Conservation (phyloP, 2,329 filamentous ascomycete genomes). For the Alternaria burnsii region DNA sequence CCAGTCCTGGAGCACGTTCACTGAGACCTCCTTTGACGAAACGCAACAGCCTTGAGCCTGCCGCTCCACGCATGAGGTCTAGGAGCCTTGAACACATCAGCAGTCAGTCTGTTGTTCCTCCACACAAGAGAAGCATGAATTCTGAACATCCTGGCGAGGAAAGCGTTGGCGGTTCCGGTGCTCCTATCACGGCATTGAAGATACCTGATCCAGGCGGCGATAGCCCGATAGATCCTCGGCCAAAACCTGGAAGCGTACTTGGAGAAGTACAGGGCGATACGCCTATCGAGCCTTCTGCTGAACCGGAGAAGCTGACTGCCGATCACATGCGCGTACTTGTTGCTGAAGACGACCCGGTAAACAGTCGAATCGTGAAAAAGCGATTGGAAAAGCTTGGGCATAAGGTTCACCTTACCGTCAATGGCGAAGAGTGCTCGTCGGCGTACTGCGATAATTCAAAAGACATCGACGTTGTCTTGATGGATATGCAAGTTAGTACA, state of each 20-base stretch:
- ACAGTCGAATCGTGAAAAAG: constrained; percentile 82
- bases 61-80: constrained; percentile 26
- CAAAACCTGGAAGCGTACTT: constrained; percentile 33
- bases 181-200: constrained; percentile 56
- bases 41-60: constrained; percentile 35
- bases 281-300: constrained; percentile 17
- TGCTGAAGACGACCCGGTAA: constrained; percentile 89
- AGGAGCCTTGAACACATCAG: constrained; percentile 37
- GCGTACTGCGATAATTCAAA: constrained; percentile 70
- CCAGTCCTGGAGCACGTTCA: constrained; percentile 34
- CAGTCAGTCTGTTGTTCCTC: constrained; percentile 24
- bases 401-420: constrained; percentile 74
- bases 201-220: constrained; percentile 54
- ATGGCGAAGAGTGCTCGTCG: constrained; percentile 83
- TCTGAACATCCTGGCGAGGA: constrained; percentile 54
- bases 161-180: constrained; percentile 51
- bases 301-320: constrained; percentile 32
- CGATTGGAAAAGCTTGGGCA: constrained; percentile 80
- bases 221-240: constrained; percentile 18
- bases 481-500: constrained; percentile 85
- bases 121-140: constrained; percentile 53
- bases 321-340: constrained; percentile 72
- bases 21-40: constrained; percentile 37
- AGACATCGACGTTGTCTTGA: constrained; percentile 80
- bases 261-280: constrained; percentile 40